Percentiles rank a stretch among this genome's conserved stretches.
phyloP scores from a whole-genome alignment of 768 basidiomycete species.

The Lactarius hengduanensis region DNA sequence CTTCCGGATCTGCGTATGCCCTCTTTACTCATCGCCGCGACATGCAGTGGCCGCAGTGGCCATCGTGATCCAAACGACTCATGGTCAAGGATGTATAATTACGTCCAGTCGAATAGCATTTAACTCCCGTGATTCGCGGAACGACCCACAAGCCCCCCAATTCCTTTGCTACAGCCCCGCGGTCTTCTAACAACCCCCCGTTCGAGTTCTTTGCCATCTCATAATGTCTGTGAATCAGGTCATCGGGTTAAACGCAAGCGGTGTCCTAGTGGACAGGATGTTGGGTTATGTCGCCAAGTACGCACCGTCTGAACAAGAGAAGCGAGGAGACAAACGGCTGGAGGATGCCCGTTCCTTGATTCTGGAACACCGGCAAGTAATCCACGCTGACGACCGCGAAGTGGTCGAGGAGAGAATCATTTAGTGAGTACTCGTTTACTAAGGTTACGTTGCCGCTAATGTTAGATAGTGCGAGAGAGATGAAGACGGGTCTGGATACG shows the following conservation, averaged over 20 bases:
- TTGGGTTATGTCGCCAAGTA: neutral
- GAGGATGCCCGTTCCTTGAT: neutral
- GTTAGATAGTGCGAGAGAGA: neutral
- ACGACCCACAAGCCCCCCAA: neutral
- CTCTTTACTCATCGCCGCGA: neutral
- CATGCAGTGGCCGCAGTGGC: neutral
- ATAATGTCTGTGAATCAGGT: neutral
- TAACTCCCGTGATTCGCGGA: neutral
- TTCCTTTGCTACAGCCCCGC: neutral
- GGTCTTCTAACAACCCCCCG: neutral
- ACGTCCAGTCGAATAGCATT: neutral
- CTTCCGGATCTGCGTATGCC: neutral
- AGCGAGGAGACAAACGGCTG: conserved; percentile 7
- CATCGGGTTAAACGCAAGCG: neutral
- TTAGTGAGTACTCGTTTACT: neutral
- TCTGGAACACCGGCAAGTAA: no score
- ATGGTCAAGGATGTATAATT: neutral
- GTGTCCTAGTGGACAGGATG: neutral
- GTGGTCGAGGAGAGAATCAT: no score
- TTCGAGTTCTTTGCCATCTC: neutral
- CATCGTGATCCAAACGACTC: neutral
- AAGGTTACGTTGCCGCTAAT: neutral
- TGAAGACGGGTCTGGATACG: neutral
- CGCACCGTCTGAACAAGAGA: conserved; percentile 1
- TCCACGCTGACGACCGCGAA: no score